A percentile compares a stretch with the other conserved stretches of the same genome.
Conservation (phyloP, 768 basidiomycete genomes). For the Butyriboletus loyo region DNA sequence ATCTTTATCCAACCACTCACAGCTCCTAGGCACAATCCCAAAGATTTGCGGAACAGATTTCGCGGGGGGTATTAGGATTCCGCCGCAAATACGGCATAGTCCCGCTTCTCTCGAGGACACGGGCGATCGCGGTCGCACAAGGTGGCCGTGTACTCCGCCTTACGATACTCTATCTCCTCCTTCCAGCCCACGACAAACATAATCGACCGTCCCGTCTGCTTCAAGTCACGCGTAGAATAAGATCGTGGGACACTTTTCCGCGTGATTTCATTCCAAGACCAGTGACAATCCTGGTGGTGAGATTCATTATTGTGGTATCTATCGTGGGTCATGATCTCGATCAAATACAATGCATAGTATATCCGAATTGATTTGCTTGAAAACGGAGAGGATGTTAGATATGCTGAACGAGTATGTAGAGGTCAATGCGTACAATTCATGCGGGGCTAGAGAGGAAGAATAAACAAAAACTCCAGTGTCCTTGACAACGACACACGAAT, state of each 20-base stretch:
- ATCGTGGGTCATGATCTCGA: neutral
- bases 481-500: conserved; percentile 1
- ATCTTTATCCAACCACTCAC: neutral
- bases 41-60: neutral
- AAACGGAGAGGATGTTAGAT: neutral
- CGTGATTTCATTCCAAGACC: too few relatives aligned
- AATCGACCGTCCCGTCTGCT: too few relatives aligned
- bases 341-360: conserved; percentile 1
- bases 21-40: neutral
- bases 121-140: neutral
- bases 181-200: too few relatives aligned
- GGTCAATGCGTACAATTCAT: neutral
- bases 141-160: neutral
- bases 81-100: neutral
- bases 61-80: neutral
- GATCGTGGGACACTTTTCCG: too few relatives aligned
- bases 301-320: neutral
- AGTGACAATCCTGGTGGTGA: too few relatives aligned
- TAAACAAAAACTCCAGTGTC: conserved; percentile 3
- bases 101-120: neutral
- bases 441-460: neutral
- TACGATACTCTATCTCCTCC: neutral
- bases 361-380: neutral
- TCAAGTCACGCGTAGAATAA: too few relatives aligned
- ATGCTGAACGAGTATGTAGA: neutral